Evolutionary conservation across 768 basidiomycete genomes (phyloP), one percentile per base, ranked within the genome.

Genomic region (Paxillus ammoniavirescens): DNA sequence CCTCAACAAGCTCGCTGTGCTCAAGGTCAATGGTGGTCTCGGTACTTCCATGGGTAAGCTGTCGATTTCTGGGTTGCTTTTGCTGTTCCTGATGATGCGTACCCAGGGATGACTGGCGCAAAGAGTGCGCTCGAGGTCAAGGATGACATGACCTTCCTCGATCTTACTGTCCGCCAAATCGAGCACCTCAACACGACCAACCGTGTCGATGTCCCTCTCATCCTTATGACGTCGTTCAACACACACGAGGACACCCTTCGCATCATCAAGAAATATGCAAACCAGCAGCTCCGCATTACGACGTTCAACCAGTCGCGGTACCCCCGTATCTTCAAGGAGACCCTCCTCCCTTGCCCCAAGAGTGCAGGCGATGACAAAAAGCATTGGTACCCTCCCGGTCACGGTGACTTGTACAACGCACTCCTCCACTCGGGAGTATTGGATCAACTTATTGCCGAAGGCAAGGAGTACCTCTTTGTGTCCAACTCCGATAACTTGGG

Each of bases 221-320:
- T 89, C 69, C 80, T 89, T 62, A 89, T 89, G 86, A 89, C 87
- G 63, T 87, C 86, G 48, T 89, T 89, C 76, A 89, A 89, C 74
- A 89, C 86, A 8, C 85, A 87, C 67, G 87, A 88, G 23, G 86
- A 89, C 67, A 89, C 86, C 15, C 77, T 84, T 28, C 81, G 87
- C 43, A 84, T 89, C 73, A 87, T 89, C 67, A 87, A 87, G 69
- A 89, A 89, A 72, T 89, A 89, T 72, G 80, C 81, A 41, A 89
- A 88, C 73, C 86, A 88, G 73, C 87, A 87, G 72, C 77, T 88
- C 65, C 80, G 84, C 68, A 84, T 88, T 62, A 78, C 81, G 50
- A 80, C 80, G 13, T 86, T 87, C 77, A 83, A 84, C 70, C 86
- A 88, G 70, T 86, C 85, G 15, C 81, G 86, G 51, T 87, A 86